These are phyloP conservation scores for Globisporangium paddicum DNA, from an alignment of 352 stramenopile species.

Conservation along the genomic window DNA sequence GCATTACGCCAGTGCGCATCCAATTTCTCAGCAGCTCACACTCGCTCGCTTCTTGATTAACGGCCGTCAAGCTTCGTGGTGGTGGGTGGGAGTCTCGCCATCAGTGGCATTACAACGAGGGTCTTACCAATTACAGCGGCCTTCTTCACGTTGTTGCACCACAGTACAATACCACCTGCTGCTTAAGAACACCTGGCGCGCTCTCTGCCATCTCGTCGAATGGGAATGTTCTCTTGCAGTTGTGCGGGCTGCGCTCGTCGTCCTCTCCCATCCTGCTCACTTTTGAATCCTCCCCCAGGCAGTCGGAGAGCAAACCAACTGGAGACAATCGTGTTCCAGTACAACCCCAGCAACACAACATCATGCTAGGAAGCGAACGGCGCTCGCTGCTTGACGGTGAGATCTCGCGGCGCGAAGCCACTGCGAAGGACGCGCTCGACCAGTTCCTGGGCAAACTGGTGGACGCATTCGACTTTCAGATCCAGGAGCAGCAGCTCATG, in stretches of 20 bases:
- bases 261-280: background rate
- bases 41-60: too few relatives aligned
- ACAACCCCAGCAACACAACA: background rate
- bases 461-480: conserved; percentile 33
- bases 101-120: too few relatives aligned
- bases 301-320: background rate
- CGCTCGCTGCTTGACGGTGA: conserved; percentile 32
- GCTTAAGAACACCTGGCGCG: background rate
- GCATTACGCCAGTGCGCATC: too few relatives aligned
- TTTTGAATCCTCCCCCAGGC: background rate
- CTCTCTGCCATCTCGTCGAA: background rate
- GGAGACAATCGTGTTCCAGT: background rate
- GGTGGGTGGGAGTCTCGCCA: too few relatives aligned
- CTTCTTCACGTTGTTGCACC: background rate
- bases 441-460: conserved; percentile 34
- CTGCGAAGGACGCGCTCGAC: conserved; percentile 19
- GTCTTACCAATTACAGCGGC: too few relatives aligned
- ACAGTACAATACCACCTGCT: background rate
- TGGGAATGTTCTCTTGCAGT: background rate
- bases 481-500: conserved; percentile 12
- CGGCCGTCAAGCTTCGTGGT: too few relatives aligned
- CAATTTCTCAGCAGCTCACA: too few relatives aligned
- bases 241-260: background rate
- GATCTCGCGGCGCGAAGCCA: conserved; percentile 19
- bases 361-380: conserved; percentile 24